Base-by-base conservation (phyloP, 306 rosid genomes). In the Cercis canadensis region DNA sequence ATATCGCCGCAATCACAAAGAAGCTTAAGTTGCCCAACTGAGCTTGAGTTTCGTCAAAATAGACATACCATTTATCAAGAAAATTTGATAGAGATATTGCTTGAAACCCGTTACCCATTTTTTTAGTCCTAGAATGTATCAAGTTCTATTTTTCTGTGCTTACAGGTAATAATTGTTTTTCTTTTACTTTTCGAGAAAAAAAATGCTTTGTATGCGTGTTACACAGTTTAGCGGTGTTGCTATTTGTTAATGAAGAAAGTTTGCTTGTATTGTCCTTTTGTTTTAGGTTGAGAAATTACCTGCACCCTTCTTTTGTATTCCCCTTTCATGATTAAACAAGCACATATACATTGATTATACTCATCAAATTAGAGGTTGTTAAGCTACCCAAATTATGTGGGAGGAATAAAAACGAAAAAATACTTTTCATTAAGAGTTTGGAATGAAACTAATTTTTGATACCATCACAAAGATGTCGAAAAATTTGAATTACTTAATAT, bases 1-100 rank as follows among this genome's bases (percentile, higher is more conserved):
- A 87, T 72, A 67, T 92, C 55, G 98, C 97, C 72, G 41, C 87
- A 72, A 85, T 90, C 87, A 84, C 98, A 73, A 92, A 90, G 92
- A 92, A 88, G 83, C 97, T 92, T 79, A 92, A 92, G 79, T 86
- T 58, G 89, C 93, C 53, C 90, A 62, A 80, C 57, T 6, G 7
- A 37, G 3, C 43, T 37, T 24, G 29, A 1, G 62, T 15, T 56
- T 51, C 3, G 2, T 24, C 75, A 61, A 83, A 32, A 60, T 11
- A 62, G 57, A 63, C 45, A 72, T 67, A 68, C 77, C 52, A 82
- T n/a, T 74, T 41, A 21, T 40, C 32, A 33, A 32, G 52, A 33
- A 68, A 12, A 50, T 60, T 62, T 8, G 13, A 72, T 52, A 80
- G 51, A 51, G 67, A 41, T 79, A 80, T 60, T 69, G 62, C 67